Percentiles rank a stretch among this genome's conserved stretches.
These are phyloP conservation scores for Cyclocybe cylindracea DNA, from an alignment of 768 basidiomycete species.

Conservation along the genomic window DNA sequence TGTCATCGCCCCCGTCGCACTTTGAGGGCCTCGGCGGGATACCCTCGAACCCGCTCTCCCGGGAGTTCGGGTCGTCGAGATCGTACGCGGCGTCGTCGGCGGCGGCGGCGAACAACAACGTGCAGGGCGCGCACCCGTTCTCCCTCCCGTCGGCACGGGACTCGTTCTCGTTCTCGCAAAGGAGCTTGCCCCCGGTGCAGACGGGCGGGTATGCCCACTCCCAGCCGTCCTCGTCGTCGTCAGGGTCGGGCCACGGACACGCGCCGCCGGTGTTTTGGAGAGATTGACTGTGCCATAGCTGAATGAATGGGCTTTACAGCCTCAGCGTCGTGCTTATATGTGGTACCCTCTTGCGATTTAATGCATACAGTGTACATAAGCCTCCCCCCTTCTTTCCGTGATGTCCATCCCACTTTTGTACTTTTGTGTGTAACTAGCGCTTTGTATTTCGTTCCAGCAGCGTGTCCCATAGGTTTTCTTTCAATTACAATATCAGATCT, in stretches of 20 bases:
- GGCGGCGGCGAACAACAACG: conserved; percentile 1
- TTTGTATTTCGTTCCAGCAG: too few species aligned
- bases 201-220: conserved; percentile 24
- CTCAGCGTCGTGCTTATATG: background rate
- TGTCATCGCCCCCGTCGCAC: conserved; percentile 9
- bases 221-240: conserved; percentile 19
- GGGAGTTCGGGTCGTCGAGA: conserved; percentile 13
- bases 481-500: too few species aligned
- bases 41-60: conserved; percentile 11
- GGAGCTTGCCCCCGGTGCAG: conserved; percentile 28
- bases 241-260: conserved; percentile 18
- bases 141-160: conserved; percentile 15
- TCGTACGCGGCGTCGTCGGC: conserved; percentile 13
- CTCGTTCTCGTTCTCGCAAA: conserved; percentile 23
- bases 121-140: conserved; percentile 1
- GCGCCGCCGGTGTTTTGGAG: conserved; percentile 23
- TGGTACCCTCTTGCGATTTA: background rate
- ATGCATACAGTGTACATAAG: conserved; percentile 7
- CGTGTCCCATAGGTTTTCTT: too few species aligned
- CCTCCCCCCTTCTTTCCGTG: background rate
- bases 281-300: conserved; percentile 11
- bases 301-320: too few species aligned
- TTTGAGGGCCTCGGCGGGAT: conserved; percentile 17
- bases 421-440: too few species aligned
- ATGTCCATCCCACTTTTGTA: conserved; percentile 9